These are phyloP conservation scores for Uronychia setigera DNA, from an alignment of 73 alveolate genomes.

Conservation along the genomic window DNA sequence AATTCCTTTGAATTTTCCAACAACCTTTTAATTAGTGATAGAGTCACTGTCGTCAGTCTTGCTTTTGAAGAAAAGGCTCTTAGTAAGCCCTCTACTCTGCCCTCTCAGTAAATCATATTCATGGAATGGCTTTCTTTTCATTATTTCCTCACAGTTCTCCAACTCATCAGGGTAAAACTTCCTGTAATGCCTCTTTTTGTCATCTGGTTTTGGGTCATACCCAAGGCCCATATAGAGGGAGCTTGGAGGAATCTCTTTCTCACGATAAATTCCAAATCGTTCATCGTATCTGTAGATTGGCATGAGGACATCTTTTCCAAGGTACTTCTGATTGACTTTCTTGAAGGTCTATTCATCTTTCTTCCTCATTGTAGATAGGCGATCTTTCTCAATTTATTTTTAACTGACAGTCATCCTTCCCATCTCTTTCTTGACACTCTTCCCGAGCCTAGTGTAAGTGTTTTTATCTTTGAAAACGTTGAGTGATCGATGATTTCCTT, in stretches of 20 bases:
- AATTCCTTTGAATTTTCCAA: conserved; percentile 70
- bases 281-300: conserved; percentile 52
- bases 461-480: background rate
- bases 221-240: conserved; percentile 60
- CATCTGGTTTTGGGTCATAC: conserved; percentile 54
- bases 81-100: conserved; percentile 60
- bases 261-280: conserved; percentile 36
- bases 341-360: background rate
- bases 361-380: background rate
- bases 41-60: conserved; percentile 52
- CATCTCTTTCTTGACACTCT: background rate
- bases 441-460: background rate
- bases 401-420: background rate
- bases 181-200: conserved; percentile 83
- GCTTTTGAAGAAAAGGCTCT: conserved; percentile 22
- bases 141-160: conserved; percentile 72
- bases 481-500: background rate
- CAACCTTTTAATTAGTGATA: conserved; percentile 42
- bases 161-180: conserved; percentile 77
- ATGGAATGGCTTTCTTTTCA: conserved; percentile 62
- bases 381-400: background rate
- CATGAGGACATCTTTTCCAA: conserved; percentile 27
- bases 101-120: conserved; percentile 50
- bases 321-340: background rate
- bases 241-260: conserved; percentile 40